phyloP scores from a whole-genome alignment of 129 eudicot species.

The Pittosporum tobira region DNA sequence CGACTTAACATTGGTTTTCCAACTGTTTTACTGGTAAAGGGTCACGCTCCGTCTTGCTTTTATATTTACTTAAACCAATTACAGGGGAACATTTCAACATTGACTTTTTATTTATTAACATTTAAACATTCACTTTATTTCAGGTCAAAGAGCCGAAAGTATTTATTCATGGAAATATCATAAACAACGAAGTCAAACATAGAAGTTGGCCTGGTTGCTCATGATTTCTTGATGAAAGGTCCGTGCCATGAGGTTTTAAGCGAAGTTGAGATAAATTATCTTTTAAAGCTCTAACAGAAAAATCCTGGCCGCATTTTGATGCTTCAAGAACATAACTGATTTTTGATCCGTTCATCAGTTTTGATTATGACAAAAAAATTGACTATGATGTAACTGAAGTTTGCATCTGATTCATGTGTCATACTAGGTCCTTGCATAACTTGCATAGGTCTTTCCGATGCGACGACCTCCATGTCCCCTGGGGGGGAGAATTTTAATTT shows the following conservation, averaged over 20 bases:
- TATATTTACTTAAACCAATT: neutral
- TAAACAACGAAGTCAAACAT: conserved; percentile 28
- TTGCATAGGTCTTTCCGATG: too few species aligned
- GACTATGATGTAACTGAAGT: too few species aligned
- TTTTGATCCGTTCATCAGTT: too few species aligned
- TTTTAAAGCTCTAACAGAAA: neutral
- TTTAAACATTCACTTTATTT: neutral
- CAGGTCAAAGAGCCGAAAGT: conserved; percentile 82
- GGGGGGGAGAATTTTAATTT: too few species aligned
- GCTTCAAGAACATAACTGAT: too few species aligned
- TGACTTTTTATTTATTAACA: too few species aligned
- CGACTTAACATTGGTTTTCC: conserved; percentile 47
- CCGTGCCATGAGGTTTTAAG: neutral
- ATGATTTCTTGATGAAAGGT: conserved; percentile 3
- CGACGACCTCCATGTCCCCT: too few species aligned
- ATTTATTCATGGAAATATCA: conserved; percentile 51
- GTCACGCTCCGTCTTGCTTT: neutral
- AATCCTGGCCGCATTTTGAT: too few species aligned
- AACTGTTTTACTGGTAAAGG: conserved; percentile 59
- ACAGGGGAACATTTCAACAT: neutral
- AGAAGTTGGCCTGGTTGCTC: conserved; percentile 78
- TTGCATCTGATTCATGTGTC: too few species aligned
- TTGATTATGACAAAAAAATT: too few species aligned
- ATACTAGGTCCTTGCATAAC: too few species aligned
- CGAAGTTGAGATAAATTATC: neutral